These are phyloP conservation scores for Phytophthora pseudosyringae DNA, from an alignment of 352 stramenopile genomes.

Conservation along the genomic window DNA sequence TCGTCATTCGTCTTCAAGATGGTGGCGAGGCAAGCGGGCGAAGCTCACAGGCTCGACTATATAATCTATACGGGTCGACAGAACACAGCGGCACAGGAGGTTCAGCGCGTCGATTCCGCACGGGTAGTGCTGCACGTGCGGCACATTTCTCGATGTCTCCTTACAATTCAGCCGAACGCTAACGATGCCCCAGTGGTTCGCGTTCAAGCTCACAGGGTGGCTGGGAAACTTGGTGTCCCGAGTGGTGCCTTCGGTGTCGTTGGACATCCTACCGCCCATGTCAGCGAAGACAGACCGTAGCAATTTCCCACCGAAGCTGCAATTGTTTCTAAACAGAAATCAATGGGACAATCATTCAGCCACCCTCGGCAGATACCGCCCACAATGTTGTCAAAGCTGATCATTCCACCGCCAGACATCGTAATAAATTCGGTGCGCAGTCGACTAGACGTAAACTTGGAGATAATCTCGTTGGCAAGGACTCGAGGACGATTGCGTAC, in stretches of 20 bases:
- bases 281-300: background rate
- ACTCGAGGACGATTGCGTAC: background rate
- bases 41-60: too few relatives aligned
- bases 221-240: slow-evolving; percentile 1
- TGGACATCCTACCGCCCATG: slow-evolving; percentile 2
- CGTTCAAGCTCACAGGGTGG: slow-evolving; percentile 2
- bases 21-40: too few relatives aligned
- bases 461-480: slow-evolving; percentile 1
- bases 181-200: slow-evolving; percentile 19
- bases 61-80: too few relatives aligned
- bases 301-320: background rate
- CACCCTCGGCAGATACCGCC: slow-evolving; percentile 4
- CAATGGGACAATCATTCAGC: slow-evolving; percentile 12
- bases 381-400: slow-evolving; percentile 20
- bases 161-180: slow-evolving; percentile 1
- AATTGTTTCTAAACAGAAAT: slow-evolving; percentile 12
- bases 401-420: background rate
- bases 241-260: background rate
- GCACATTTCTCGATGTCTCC: too few relatives aligned
- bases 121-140: too few relatives aligned
- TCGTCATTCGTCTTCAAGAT: too few relatives aligned
- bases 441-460: too few relatives aligned
- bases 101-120: too few relatives aligned
- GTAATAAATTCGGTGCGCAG: too few relatives aligned
- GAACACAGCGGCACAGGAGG: too few relatives aligned